Percentiles rank a stretch among this genome's conserved stretches.
Conservation (phyloP, 805 yeast species). For the Maudiozyma turicensis region DNA sequence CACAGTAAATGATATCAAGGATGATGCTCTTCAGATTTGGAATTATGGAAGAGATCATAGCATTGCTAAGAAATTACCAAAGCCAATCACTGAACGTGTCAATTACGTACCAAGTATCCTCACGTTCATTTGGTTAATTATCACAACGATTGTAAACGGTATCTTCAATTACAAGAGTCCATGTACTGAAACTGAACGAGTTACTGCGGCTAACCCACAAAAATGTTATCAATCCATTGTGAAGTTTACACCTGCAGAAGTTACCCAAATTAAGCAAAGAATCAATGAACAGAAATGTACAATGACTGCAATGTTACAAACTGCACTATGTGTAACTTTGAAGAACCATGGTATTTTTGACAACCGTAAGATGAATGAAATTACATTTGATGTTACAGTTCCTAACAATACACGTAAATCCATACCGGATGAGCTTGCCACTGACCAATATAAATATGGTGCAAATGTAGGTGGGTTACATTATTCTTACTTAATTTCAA, state of each 20-base stretch:
- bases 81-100: conserved; percentile 17
- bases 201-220: conserved; percentile 2
- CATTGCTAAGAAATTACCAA: conserved; percentile 7
- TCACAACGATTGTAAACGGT: conserved; percentile 7
- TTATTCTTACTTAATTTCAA: conserved; percentile 16
- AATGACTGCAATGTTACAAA: conserved; percentile 21
- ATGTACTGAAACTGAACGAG: conserved; percentile 5
- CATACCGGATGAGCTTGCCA: conserved; percentile 11
- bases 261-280: conserved; percentile 6
- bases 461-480: conserved; percentile 21
- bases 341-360: conserved; percentile 13
- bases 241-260: conserved; percentile 7
- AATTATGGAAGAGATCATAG: not conserved
- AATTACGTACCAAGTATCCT: conserved; percentile 11
- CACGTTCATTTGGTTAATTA: conserved; percentile 9
- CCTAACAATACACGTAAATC: conserved; percentile 14
- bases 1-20: not conserved
- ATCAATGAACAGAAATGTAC: conserved; percentile 12
- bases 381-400: conserved; percentile 16
- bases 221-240: conserved; percentile 8
- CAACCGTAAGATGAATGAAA: conserved; percentile 11
- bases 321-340: conserved; percentile 15
- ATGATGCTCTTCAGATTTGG: not conserved
- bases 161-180: conserved; percentile 11
- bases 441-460: conserved; percentile 16